Base-by-base conservation (phyloP, 768 basidiomycete species). In the Astraeus odoratus region DNA sequence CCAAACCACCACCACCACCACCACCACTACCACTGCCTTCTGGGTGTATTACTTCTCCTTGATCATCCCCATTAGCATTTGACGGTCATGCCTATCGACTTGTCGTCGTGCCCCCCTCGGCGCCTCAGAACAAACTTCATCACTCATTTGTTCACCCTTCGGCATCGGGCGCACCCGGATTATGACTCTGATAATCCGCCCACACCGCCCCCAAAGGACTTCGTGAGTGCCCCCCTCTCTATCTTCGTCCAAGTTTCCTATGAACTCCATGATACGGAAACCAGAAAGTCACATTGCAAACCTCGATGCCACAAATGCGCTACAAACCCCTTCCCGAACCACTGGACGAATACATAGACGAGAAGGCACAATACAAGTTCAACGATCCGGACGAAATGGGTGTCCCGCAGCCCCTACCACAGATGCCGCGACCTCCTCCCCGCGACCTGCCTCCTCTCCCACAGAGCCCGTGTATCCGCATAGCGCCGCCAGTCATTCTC, bases 321-420 rank as follows among this genome's bases (percentile, higher is more conserved):
- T 51, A 48, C 36, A 59, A 57, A 39, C 61, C 55, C 7, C 57
- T 58, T 22, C 59, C 60, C 1, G 30, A 38, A 7, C 58, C 48
- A 8, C 45, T 51, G 4, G 45, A 44, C 30, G 53, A 54, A 39
- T 30, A 47, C 33, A 5, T 43, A 31, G 20, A 26, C 27, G 46
- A 47, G 30, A 50, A 50, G 29, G 23, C 39, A 16, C 13, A 23
- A 16, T 33, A 36, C 35, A 27, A 13, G 19, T 23, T 47, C 3
- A 39, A 27, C 8, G 29, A 36, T 39, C 29, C 47, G 5, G 46
- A 47, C 13, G 29, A 29, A 16, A 36, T 16, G 15, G n/a, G 25
- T 29, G 6, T 19, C 42, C 30, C 8, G n/a, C 36, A 19, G 29
- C 15, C 6, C 38, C 25, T 39, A 50, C 27, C 8, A 12, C 48